A percentile compares a stretch with the other conserved stretches of the same genome.
phyloP scores from a whole-genome alignment of 2,329 filamentous ascomycete genomes.

The Dactylonectria estremocensis region DNA sequence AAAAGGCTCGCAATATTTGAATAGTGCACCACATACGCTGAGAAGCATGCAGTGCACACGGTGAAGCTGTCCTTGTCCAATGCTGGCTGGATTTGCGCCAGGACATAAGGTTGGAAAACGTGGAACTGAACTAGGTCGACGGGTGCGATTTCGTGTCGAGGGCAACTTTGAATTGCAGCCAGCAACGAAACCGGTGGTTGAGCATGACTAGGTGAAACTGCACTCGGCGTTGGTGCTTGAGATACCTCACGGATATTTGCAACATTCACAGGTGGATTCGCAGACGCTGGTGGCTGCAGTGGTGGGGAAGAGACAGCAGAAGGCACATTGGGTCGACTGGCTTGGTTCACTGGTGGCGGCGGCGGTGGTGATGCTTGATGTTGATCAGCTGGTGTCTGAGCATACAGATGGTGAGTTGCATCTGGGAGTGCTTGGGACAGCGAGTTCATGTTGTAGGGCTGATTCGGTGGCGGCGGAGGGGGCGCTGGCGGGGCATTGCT shows the following conservation, averaged over 20 bases:
- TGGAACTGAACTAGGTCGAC: conserved; percentile 17
- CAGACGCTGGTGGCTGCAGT: not conserved
- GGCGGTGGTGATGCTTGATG: not conserved
- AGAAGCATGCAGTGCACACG: conserved; percentile 8
- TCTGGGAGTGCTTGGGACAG: conserved; percentile 9
- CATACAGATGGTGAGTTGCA: not conserved
- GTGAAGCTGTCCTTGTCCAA: not conserved
- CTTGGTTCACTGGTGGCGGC: not conserved
- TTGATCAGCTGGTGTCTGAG: not conserved
- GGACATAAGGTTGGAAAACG: conserved; percentile 8
- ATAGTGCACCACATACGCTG: not conserved
- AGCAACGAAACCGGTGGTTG: too few species aligned
- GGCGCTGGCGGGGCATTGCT: not conserved
- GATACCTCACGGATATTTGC: not conserved
- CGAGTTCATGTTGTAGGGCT: conserved; percentile 22
- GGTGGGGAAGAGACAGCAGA: not conserved
- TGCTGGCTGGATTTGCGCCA: conserved; percentile 6
- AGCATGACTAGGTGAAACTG: not conserved
- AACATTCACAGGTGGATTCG: not conserved
- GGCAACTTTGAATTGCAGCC: not conserved
- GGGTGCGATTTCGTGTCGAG: not conserved
- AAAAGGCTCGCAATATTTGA: conserved; percentile 8
- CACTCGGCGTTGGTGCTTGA: not conserved
- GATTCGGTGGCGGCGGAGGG: not conserved
- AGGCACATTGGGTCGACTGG: not conserved